Conservation (phyloP, 371 early-diverging fungal species). For the Lichtheimia ramosa region DNA sequence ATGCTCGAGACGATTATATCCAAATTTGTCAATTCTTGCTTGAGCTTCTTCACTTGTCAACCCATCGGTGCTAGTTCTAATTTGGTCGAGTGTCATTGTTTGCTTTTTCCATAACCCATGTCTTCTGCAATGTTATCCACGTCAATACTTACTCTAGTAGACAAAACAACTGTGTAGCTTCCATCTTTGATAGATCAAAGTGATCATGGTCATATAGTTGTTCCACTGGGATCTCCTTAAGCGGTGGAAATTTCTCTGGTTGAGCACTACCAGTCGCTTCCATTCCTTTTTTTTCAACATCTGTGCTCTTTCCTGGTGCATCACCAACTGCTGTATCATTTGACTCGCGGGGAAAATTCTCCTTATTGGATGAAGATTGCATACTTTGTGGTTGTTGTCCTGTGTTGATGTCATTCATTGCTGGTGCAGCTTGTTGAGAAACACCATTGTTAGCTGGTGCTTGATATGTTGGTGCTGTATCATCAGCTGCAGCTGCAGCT, state of each 20-base stretch:
- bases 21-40: slow-evolving; percentile 65
- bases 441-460: too few species aligned
- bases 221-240: slow-evolving; percentile 39
- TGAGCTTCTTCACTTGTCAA: slow-evolving; percentile 66
- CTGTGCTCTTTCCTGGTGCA: background rate
- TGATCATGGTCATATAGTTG: slow-evolving; percentile 74
- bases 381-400: too few species aligned
- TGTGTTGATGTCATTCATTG: too few species aligned
- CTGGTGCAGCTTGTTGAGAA: too few species aligned
- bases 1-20: slow-evolving; percentile 67
- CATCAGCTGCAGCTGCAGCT: background rate
- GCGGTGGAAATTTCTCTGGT: slow-evolving; percentile 6
- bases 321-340: background rate
- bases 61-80: slow-evolving; percentile 59
- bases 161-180: slow-evolving; percentile 58
- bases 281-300: background rate
- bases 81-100: background rate
- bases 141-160: slow-evolving; percentile 47
- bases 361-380: too few species aligned
- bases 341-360: too few species aligned
- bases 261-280: background rate
- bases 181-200: slow-evolving; percentile 73
- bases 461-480: background rate
- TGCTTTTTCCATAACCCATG: too few species aligned
- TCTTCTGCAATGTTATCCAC: too few species aligned